Conservation (phyloP, 192 early-diverging fungal genomes). For the Gaertneriomyces sp. region DNA sequence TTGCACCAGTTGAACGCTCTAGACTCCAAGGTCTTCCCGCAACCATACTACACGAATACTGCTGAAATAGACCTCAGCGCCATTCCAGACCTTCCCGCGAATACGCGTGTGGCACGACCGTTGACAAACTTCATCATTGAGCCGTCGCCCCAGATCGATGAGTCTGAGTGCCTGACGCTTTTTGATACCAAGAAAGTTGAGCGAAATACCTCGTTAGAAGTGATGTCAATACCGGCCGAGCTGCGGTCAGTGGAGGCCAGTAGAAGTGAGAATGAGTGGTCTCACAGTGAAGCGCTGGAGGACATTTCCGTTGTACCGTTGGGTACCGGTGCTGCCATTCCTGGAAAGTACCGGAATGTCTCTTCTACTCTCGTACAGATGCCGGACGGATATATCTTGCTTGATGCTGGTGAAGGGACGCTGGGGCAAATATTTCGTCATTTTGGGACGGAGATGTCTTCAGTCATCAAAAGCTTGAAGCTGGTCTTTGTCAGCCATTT, state of each 20-base stretch:
- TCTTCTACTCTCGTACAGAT: constrained; percentile 74
- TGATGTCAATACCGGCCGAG: too few relatives aligned
- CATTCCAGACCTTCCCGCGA: constrained; percentile 21
- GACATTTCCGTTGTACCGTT: constrained; percentile 62
- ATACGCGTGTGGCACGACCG: constrained; percentile 17
- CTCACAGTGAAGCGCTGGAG: background rate
- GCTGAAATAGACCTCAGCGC: constrained; percentile 24
- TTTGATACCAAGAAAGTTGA: background rate
- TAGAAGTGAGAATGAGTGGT: background rate
- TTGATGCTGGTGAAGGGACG: constrained; percentile 92
- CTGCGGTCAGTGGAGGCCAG: background rate
- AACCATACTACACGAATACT: constrained; percentile 60
- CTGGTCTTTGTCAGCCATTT: constrained; percentile 90
- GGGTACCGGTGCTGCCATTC: constrained; percentile 87
- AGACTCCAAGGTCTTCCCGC: constrained; percentile 61
- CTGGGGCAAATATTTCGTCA: constrained; percentile 75
- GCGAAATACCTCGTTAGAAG: background rate
- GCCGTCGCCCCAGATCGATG: constrained; percentile 56
- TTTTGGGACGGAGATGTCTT: constrained; percentile 48
- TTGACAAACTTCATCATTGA: constrained; percentile 60
- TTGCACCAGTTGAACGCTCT: constrained; percentile 65
- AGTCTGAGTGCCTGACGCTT: constrained; percentile 21
- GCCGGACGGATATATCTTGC: constrained; percentile 63
- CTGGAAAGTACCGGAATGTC: constrained; percentile 89
- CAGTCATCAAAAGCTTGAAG: constrained; percentile 50